Base-by-base conservation (phyloP, 1,284 basidiomycete species). In the Moniliophthora roreri region DNA sequence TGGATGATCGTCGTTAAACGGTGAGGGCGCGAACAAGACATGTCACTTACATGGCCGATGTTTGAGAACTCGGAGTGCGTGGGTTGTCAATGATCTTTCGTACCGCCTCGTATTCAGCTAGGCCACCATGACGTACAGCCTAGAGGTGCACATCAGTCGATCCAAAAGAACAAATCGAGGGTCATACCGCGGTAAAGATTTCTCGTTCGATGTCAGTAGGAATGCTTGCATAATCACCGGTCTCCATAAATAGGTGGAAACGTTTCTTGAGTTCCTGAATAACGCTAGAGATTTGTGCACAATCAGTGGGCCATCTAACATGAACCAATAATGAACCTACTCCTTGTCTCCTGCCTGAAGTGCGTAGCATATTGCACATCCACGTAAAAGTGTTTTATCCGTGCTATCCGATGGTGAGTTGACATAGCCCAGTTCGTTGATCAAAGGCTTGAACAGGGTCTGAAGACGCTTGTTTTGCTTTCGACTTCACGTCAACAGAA, bases 361-460 rank as follows among this genome's bases (percentile, higher is more conserved):
- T 18, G 87, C 84, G 26, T 84, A 78, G 11, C 72, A 74, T 57
- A 98, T 85, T 1, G 89, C 91, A 16, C 83, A 76, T 7, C 91
- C 89, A 40, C 96, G 84, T 50, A 98, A 74, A 64, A 91, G 83
- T 42, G 85, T 82, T 40, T 78, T 78, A 59, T 93, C 93, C 23
- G 84, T 76, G 16, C 84, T 77, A 58, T 99, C 96, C 34, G 74
- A 71, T 11, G 79, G 75, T 3, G 74, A 69, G 67, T 89, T 90
- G 48, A 92, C 87, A 64, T 89, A 96, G 11, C 94, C 93, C 47
- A 97, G 79, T 62, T 78, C 80, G 49, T 90, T 73, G 28, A 93
- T 89, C 36, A 95, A 69, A 5, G 95, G 95, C 45, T 78, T 78
- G 71, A 93, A 94, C 38, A 97, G 75, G 35, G 70, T 67, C 88